Evolutionary conservation across 2,329 filamentous ascomycete genomes (phyloP).

Genomic region (Zopfia rhizophila): DNA sequence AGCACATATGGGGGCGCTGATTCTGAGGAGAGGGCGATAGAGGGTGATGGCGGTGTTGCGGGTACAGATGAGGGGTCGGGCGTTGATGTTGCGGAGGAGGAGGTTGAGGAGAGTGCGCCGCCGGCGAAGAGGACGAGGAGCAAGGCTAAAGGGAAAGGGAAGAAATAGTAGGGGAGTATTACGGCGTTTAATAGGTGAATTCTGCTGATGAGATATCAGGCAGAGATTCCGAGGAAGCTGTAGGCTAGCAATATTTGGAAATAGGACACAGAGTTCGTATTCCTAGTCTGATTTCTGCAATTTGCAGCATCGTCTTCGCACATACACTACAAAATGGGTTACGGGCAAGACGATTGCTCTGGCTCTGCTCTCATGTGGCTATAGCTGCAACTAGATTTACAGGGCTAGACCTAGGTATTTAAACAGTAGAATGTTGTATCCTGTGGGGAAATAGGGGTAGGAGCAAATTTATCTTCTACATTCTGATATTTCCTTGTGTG

Average conservation of each 20-base stretch:
- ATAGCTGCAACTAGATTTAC: too few species aligned
- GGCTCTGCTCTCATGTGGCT: too few species aligned
- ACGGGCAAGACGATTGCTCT: background rate
- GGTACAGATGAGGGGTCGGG: constrained; percentile 30
- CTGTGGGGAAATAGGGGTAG: too few species aligned
- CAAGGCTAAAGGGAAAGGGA: constrained; percentile 53
- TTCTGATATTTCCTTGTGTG: too few species aligned
- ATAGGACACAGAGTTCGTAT: background rate
- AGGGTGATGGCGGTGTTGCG: constrained; percentile 31
- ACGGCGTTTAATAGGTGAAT: background rate
- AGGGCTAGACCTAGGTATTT: too few species aligned
- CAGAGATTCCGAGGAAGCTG: background rate
- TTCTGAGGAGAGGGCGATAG: constrained; percentile 34
- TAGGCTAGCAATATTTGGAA: background rate
- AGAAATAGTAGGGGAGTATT: constrained; percentile 46
- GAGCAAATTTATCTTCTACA: too few species aligned
- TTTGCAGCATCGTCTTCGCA: background rate
- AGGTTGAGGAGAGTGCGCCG: constrained; percentile 35
- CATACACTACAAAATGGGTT: background rate
- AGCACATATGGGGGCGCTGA: constrained; percentile 27
- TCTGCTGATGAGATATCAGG: background rate
- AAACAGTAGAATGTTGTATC: too few species aligned
- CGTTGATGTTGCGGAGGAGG: constrained; percentile 32
- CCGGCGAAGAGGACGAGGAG: constrained; percentile 54
- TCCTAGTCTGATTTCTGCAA: background rate